Evolutionary conservation across 2,329 filamentous ascomycete species (phyloP).

Genomic region (Fragosphaeria purpurea): DNA sequence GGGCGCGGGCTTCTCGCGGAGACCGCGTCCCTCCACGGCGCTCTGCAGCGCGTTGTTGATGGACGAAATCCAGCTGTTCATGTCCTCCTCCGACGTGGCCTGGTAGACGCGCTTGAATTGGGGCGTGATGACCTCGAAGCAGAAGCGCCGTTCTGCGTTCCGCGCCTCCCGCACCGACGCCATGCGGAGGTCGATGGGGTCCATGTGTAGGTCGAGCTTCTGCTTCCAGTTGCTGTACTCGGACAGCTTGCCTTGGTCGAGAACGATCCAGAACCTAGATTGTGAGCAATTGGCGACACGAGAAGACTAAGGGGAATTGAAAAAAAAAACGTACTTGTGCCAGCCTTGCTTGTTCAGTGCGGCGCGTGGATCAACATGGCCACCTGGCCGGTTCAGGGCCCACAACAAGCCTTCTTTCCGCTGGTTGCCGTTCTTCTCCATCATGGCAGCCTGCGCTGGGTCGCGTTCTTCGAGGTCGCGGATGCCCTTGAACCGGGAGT

Average conservation of each 20-base stretch:
- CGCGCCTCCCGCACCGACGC: constrained; percentile 93
- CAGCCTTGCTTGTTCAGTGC: constrained; percentile 94
- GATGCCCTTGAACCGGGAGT: constrained; percentile 74
- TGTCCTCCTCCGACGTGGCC: constrained; percentile 94
- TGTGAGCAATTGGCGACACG: too few relatives aligned
- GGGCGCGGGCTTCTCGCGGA: constrained; percentile 35
- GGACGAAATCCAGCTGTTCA: constrained; percentile 90
- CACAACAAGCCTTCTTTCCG: constrained; percentile 91
- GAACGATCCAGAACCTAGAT: constrained; percentile 87
- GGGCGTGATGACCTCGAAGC: constrained; percentile 96
- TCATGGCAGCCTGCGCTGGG: constrained; percentile 36
- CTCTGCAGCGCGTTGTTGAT: constrained; percentile 97
- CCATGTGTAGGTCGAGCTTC: constrained; percentile 90
- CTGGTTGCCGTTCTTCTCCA: constrained; percentile 54
- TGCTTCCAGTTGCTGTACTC: constrained; percentile 99
- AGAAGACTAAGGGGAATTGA: too few relatives aligned
- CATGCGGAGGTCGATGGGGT: constrained; percentile 93
- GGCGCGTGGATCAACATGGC: constrained; percentile 80
- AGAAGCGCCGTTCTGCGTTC: constrained; percentile 89
- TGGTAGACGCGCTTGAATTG: constrained; percentile 95
- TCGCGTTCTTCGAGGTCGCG: constrained; percentile 85
- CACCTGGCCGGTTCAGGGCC: constrained; percentile 86
- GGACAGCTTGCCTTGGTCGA: constrained; percentile 91
- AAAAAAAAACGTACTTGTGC: constrained; percentile 69
- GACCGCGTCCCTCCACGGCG: constrained; percentile 74